These are phyloP conservation scores for Sarocladiaceae sp. DNA, from an alignment of 2,329 filamentous ascomycete species.

Conservation along the genomic window DNA sequence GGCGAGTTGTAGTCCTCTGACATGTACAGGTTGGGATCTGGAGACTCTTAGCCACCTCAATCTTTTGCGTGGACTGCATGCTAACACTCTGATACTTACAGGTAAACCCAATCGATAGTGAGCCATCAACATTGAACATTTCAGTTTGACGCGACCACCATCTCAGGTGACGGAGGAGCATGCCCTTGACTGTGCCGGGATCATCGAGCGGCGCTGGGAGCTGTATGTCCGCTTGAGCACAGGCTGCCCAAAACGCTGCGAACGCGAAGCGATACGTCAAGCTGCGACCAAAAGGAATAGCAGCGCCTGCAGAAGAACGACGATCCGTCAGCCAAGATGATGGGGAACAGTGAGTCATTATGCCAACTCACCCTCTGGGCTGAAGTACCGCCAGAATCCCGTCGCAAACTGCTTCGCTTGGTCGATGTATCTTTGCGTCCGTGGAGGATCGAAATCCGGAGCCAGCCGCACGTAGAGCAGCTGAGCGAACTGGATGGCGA, in stretches of 20 bases:
- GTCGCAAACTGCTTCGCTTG: constrained; percentile 31
- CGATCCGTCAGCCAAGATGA: not conserved
- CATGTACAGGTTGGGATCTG: constrained; percentile 43
- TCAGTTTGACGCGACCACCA: constrained; percentile 39
- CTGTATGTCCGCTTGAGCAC: constrained; percentile 33
- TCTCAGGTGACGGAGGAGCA: constrained; percentile 41
- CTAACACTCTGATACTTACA: no score
- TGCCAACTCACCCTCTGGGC: constrained; percentile 28
- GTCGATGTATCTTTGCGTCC: constrained; percentile 29
- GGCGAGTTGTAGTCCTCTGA: constrained; percentile 52
- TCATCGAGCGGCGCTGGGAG: constrained; percentile 30
- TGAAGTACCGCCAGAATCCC: constrained; percentile 42
- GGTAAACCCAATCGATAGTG: constrained; percentile 37
- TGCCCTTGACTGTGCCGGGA: constrained; percentile 37
- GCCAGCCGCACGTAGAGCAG: constrained; percentile 39
- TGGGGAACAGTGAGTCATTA: fast-evolving
- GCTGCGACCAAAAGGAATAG: constrained; percentile 45
- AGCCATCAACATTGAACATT: constrained; percentile 43
- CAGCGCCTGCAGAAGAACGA: constrained; percentile 29
- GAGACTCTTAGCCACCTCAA: not conserved
- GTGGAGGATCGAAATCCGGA: constrained; percentile 29
- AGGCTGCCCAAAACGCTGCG: constrained; percentile 40
- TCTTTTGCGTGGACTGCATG: no score
- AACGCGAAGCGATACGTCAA: constrained; percentile 46
- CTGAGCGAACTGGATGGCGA: constrained; percentile 46